Evolutionary conservation across 139 green algal genomes (phyloP), one percentile per base, ranked within the genome.

Genomic region (Chlorella sp.): DNA sequence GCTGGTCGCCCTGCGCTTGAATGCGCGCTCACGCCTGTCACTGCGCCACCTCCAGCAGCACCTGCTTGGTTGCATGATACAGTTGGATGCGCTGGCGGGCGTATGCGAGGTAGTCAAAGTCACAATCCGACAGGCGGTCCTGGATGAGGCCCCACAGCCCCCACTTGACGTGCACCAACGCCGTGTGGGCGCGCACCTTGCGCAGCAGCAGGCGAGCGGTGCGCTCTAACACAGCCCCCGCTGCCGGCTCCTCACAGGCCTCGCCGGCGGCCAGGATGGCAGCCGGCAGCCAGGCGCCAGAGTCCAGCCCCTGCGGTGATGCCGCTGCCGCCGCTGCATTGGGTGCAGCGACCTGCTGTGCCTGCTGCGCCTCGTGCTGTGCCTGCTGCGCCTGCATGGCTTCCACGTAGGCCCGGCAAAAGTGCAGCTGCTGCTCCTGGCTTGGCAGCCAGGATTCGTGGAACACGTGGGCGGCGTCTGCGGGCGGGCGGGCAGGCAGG

Each of bases 141-240:
- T 95, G 92, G 4, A 97, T 93, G 40, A 96, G 40, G 42, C 93
- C 95, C 95, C 95, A 97, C 37, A 97, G 83, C 39, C 83, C 92
- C 95, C 95, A 97, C 39, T 93, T 87, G 28, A 97, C 86, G 83
- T 97, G 94, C 0, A 90, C 93, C 18, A 94, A 83, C 1, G 89
- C 82, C n/a, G 94, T 83, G 88, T 94, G 95, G 12, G 91, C 93
- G 32, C 71, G 18, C 7, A 89, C 90, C 34, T 86, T 77, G n/a
- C 22, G 21, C 28, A 80, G 32, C 42, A 90, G 78, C 71, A 85
- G 68, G 12, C 68, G n/a, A 26, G 78, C 81, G 21, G 71, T 68
- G 4, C 34, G 66, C 42, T 77, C 73, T n/a, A 32, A 30, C 60
- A 15, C 81, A 30, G 48, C 48, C 60, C 16, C 57, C 71, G 24